A percentile compares a stretch with the other conserved stretches of the same genome.
Conservation (phyloP, 306 rosid species). For the Quercus cerris region DNA sequence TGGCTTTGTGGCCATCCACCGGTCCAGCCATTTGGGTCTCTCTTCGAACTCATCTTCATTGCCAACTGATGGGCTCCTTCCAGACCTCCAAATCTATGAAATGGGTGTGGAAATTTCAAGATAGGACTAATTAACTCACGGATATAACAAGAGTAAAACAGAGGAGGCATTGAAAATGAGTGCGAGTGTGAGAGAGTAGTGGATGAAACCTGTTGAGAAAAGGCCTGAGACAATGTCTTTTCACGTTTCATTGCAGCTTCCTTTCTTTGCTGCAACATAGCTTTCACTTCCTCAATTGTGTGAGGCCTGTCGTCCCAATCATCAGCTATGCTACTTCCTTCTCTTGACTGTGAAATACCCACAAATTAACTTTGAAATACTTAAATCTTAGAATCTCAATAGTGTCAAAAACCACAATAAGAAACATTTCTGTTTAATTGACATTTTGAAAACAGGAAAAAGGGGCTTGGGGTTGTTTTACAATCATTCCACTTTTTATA, state of each 20-base stretch:
- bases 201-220: conserved; percentile 76
- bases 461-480: background rate
- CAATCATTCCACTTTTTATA: conserved; percentile 3
- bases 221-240: conserved; percentile 65
- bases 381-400: background rate
- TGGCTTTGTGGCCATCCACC: conserved; percentile 84
- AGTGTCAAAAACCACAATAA: background rate
- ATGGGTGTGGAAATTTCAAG: background rate
- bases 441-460: conserved; percentile 19
- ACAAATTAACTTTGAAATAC: conserved; percentile 2
- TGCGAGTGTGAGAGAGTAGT: background rate
- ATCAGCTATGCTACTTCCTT: conserved; percentile 77
- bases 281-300: conserved; percentile 89
- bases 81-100: conserved; percentile 59
- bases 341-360: conserved; percentile 53
- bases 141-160: background rate
- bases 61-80: conserved; percentile 78
- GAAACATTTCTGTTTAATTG: conserved; percentile 14
- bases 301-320: conserved; percentile 94
- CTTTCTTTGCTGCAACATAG: conserved; percentile 81
- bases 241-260: conserved; percentile 82
- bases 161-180: background rate
- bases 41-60: conserved; percentile 77
- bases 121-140: conserved; percentile 15
- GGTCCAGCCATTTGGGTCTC: conserved; percentile 73